Percentiles rank a stretch among this genome's conserved stretches.
Conservation (phyloP, 495 filamentous ascomycete genomes). For the Antarctomyces pellizariae region DNA sequence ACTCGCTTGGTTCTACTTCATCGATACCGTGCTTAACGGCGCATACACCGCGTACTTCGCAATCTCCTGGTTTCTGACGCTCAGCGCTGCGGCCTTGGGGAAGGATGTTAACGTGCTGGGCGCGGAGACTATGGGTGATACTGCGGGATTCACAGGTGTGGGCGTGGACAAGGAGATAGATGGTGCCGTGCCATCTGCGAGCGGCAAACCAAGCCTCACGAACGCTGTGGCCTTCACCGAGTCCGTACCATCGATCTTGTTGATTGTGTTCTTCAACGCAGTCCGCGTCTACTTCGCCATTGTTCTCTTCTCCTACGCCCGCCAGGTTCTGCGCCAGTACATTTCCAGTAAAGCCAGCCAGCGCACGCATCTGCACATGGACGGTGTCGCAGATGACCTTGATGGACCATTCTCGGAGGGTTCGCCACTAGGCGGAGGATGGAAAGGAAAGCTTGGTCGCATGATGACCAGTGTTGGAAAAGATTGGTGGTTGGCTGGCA, state of each 20-base stretch:
- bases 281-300: slow-evolving; percentile 57
- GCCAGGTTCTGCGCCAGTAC: slow-evolving; percentile 39
- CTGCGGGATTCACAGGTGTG: slow-evolving; percentile 39
- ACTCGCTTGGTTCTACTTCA: slow-evolving; percentile 53
- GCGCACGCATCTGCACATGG: slow-evolving; percentile 19
- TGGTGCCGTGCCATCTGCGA: slow-evolving; percentile 12
- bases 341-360: slow-evolving; percentile 22
- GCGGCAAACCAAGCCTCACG: slow-evolving; percentile 4
- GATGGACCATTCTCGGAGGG: slow-evolving; percentile 49
- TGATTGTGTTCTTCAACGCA: slow-evolving; percentile 46
- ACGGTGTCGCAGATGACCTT: slow-evolving; percentile 23
- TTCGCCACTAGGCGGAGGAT: slow-evolving; percentile 46
- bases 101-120: slow-evolving; percentile 17
- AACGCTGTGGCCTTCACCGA: slow-evolving; percentile 33
- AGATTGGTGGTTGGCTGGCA: slow-evolving; percentile 48
- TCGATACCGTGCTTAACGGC: slow-evolving; percentile 57
- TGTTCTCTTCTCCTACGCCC: slow-evolving; percentile 57
- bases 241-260: slow-evolving; percentile 46
- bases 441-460: slow-evolving; percentile 50
- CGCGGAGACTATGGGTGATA: slow-evolving; percentile 31
- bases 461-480: slow-evolving; percentile 44
- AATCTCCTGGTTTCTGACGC: slow-evolving; percentile 57
- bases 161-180: slow-evolving; percentile 25
- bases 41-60: slow-evolving; percentile 60
- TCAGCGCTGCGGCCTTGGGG: slow-evolving; percentile 23